phyloP scores from a whole-genome alignment of 441 rosid genomes.

The Populus hybrid region DNA sequence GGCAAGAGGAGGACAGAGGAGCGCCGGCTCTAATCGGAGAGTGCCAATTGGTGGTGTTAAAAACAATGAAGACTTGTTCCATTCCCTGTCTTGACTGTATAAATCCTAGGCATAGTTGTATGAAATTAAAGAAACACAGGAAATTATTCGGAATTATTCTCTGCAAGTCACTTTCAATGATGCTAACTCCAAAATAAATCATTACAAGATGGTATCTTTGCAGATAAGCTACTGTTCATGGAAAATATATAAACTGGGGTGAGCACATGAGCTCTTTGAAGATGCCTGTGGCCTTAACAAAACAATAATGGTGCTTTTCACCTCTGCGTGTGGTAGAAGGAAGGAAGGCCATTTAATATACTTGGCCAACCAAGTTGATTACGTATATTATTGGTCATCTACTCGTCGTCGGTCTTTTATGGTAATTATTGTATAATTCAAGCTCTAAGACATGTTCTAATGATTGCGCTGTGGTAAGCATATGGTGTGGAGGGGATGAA shows the following conservation, averaged over 20 bases:
- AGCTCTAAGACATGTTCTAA: not conserved
- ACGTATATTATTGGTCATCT: not conserved
- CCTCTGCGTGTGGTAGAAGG: not conserved
- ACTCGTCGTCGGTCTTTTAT: not conserved
- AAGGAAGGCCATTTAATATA: slow-evolving; percentile 7
- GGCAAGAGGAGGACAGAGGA: slow-evolving; percentile 1
- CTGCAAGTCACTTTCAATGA: slow-evolving; percentile 9
- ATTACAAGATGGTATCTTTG: not conserved
- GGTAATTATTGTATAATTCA: not conserved
- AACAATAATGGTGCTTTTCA: not conserved
- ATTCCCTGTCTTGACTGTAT: slow-evolving; percentile 31
- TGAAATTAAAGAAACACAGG: not conserved
- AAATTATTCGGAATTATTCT: not conserved
- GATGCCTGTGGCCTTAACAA: not conserved
- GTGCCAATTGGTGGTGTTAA: slow-evolving; percentile 46
- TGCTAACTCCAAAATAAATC: not conserved
- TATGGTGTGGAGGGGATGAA: no score
- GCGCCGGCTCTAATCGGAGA: slow-evolving; percentile 47
- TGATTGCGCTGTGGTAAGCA: not conserved
- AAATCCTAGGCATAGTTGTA: slow-evolving; percentile 1
- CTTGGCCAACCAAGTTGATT: slow-evolving; percentile 5
- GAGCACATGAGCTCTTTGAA: not conserved
- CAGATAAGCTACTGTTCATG: not conserved
- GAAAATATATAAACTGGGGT: not conserved
- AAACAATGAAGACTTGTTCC: slow-evolving; percentile 46